Evolutionary conservation across 768 basidiomycete genomes (phyloP), one percentile per base, ranked within the genome.

Genomic region (Strobilomyces echinocephalus): DNA sequence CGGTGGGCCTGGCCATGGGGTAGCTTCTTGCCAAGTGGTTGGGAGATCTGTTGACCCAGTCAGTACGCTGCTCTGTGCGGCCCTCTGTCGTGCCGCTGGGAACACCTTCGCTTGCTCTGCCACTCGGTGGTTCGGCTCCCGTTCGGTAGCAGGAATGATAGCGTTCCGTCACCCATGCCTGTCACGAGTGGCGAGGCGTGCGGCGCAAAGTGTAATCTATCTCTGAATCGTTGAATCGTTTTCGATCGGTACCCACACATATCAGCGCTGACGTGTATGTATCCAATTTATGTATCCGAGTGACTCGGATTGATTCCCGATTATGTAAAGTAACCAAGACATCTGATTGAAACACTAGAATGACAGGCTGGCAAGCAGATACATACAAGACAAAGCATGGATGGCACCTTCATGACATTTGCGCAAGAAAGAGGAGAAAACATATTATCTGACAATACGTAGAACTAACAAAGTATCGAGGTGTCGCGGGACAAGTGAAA

Each of bases 391-490:
- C n/a, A n/a, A n/a, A n/a, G n/a, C n/a, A n/a, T n/a, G n/a, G n/a
- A n/a, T n/a, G n/a, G 24, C 24, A 24, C 2, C 24, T 24, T 4
- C 24, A 24, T 24, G 2, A 24, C 24, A 24, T 24, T 24, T 24
- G 24, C 24, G 2, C 24, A 30, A 30, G 30, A 30, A 30, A 30
- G 33, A 35, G 14, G 12, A 10, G 14, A 11, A 46, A 40, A 58
- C 31, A 30, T 2, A 54, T 56, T 50, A 55, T 39, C 45, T 55
- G 56, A 56, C 26, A 46, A 56, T 62, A 58, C 56, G 55, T 34
- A 20, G 44, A 46, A 47, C 48, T 39, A 57, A 49, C 21, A 15
- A 39, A 18, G 6, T 9, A 21, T 57, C 61, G 47, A 61, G 34
- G 49, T 49, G 42, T 48, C 54, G 54, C 55, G 51, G 12, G 46